phyloP scores from a whole-genome alignment of 192 early-diverging fungal genomes.

The Coemansia sp. region DNA sequence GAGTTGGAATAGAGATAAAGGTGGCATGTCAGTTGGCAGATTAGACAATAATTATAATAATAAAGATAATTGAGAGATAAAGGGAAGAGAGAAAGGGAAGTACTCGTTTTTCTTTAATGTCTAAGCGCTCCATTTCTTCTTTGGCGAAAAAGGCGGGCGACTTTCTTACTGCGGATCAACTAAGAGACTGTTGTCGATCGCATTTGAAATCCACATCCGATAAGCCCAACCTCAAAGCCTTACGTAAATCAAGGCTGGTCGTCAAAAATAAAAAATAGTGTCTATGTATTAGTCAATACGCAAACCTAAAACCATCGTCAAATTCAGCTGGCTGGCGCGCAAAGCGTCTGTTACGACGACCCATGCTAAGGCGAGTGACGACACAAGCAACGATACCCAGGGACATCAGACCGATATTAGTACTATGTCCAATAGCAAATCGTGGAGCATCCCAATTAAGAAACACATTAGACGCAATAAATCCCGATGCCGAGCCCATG shows the following conservation, averaged over 20 bases:
- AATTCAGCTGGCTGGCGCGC: background rate
- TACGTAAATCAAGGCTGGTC: background rate
- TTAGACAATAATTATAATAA: background rate
- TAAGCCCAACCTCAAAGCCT: background rate
- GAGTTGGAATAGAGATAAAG: background rate
- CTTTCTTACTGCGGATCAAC: background rate
- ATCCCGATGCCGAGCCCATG: conserved; percentile 29
- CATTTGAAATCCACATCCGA: background rate
- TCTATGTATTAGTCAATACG: background rate
- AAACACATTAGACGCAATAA: conserved; percentile 46
- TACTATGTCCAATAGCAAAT: conserved; percentile 42
- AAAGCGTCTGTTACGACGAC: conserved; percentile 26
- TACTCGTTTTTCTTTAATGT: too few species aligned
- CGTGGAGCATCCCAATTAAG: conserved; percentile 47
- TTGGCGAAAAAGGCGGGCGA: too few species aligned
- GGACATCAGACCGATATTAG: conserved; percentile 26
- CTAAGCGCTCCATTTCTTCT: too few species aligned
- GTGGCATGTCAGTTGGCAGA: background rate
- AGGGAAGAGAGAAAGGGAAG: background rate
- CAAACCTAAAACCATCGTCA: conserved; percentile 16
- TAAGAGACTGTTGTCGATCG: background rate
- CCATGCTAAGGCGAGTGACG: conserved; percentile 38
- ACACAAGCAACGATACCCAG: conserved; percentile 30
- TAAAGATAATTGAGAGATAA: background rate
- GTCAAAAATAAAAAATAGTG: background rate